Conservation (phyloP, 78 protist species). For the Chrysochromulina tobinii region DNA sequence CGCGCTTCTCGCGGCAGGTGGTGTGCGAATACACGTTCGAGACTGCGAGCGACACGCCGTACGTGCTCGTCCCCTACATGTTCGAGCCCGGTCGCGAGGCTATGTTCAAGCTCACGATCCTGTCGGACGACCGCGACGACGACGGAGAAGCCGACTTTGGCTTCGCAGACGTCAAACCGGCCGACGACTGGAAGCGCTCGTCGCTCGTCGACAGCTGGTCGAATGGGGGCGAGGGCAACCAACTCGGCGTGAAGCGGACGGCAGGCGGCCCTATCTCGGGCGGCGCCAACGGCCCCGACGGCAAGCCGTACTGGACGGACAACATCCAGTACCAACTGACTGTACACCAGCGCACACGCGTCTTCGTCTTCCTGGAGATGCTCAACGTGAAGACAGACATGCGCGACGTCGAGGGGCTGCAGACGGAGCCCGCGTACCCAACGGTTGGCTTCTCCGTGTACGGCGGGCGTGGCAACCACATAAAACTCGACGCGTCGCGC, state of each 20-base stretch:
- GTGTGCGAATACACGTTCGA: background rate
- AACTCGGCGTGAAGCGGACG: background rate
- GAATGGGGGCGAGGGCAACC: background rate
- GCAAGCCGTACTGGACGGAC: background rate
- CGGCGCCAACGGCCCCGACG: background rate
- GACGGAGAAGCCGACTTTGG: slow-evolving; percentile 24
- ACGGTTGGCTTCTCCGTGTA: background rate
- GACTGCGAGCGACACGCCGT: background rate
- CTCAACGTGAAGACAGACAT: background rate
- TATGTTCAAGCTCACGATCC: background rate
- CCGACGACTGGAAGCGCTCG: background rate
- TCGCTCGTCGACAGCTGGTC: background rate
- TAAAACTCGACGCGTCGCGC: background rate
- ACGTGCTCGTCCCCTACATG: background rate
- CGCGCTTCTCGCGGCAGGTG: slow-evolving; percentile 5
- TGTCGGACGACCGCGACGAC: slow-evolving; percentile 16
- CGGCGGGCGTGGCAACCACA: background rate
- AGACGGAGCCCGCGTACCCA: slow-evolving; percentile 1
- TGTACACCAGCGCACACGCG: background rate
- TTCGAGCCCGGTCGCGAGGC: slow-evolving; percentile 26
- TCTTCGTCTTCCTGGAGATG: background rate
- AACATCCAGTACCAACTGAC: background rate
- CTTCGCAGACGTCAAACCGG: background rate
- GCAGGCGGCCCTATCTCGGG: background rate
- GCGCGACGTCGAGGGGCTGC: background rate